Percentiles rank a stretch among this genome's conserved stretches.
Conservation (phyloP, 345 rosid genomes). For the Populus deltoides region DNA sequence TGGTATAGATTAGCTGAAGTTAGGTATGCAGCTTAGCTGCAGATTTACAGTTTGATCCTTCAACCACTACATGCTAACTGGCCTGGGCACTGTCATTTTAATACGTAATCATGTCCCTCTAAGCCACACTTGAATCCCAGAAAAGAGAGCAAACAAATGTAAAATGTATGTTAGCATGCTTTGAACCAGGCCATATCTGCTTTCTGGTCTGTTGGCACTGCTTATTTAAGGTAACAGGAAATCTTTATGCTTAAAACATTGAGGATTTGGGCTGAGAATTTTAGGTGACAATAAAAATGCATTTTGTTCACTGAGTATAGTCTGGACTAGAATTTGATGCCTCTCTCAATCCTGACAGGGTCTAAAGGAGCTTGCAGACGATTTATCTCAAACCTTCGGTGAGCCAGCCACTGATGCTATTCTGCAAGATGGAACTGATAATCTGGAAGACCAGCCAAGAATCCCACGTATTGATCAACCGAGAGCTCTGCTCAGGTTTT, state of each 20-base stretch:
- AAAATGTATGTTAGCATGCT: neutral
- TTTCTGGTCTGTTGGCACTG: neutral
- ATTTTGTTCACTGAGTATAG: neutral
- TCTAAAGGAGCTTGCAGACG: slow-evolving; percentile 47
- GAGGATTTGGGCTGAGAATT: neutral
- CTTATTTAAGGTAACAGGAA: neutral
- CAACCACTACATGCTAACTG: neutral
- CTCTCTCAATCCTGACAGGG: slow-evolving; percentile 40
- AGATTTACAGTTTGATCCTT: neutral
- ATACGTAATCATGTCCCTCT: neutral
- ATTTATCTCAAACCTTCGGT: slow-evolving; percentile 15
- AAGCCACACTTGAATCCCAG: neutral
- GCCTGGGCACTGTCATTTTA: neutral
- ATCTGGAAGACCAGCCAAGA: slow-evolving; percentile 27
- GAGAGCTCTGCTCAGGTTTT: slow-evolving; percentile 40
- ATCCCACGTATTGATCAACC: slow-evolving; percentile 15
- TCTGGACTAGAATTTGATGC: neutral
- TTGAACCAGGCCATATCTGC: neutral
- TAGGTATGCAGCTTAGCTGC: neutral
- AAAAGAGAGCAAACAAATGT: neutral
- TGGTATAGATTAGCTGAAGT: neutral
- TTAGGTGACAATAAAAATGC: neutral
- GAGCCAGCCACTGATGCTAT: slow-evolving; percentile 25
- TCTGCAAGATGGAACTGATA: slow-evolving; percentile 22
- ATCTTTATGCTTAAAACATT: neutral